These are phyloP conservation scores for Venturiaceae sp. DNA, from an alignment of 2,329 filamentous ascomycete species.

Conservation along the genomic window DNA sequence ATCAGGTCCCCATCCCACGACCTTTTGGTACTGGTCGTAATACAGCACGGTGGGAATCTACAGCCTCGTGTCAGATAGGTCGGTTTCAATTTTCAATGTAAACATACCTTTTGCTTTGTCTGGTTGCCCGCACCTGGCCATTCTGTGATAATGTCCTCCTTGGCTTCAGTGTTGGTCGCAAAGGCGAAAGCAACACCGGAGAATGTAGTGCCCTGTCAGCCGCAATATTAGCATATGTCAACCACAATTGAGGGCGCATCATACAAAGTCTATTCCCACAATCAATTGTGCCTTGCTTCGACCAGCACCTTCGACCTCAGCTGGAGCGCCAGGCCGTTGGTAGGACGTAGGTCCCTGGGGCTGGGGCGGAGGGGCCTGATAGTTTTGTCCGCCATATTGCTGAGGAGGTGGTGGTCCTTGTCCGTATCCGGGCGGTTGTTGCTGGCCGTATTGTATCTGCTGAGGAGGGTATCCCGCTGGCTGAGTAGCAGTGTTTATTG, in stretches of 20 bases:
- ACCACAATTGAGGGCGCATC: conserved; percentile 18
- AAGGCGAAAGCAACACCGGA: conserved; percentile 91
- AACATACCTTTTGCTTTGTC: conserved; percentile 88
- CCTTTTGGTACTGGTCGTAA: conserved; percentile 98
- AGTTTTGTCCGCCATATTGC: conserved; percentile 21
- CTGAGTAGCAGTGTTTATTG: conserved; percentile 43
- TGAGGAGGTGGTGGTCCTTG: conserved; percentile 26
- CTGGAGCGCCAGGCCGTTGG: conserved; percentile 25
- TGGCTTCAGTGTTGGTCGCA: conserved; percentile 92
- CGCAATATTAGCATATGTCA: background rate
- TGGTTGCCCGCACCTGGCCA: conserved; percentile 97
- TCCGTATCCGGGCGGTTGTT: conserved; percentile 25
- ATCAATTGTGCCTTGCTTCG: conserved; percentile 95
- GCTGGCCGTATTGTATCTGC: conserved; percentile 23
- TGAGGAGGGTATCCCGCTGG: conserved; percentile 38
- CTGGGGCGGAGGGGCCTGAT: conserved; percentile 14
- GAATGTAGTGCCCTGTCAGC: conserved; percentile 78
- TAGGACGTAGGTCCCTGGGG: conserved; percentile 20
- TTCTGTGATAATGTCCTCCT: conserved; percentile 98
- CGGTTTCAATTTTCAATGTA: background rate
- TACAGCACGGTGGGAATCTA: conserved; percentile 99
- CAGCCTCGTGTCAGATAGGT: background rate
- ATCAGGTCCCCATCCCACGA: conserved; percentile 98
- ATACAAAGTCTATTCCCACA: conserved; percentile 96
- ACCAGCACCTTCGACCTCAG: conserved; percentile 77